Percentiles rank a stretch among this genome's conserved stretches.
Conservation (phyloP, 805 yeast genomes). For the Nematodospora valgi region DNA sequence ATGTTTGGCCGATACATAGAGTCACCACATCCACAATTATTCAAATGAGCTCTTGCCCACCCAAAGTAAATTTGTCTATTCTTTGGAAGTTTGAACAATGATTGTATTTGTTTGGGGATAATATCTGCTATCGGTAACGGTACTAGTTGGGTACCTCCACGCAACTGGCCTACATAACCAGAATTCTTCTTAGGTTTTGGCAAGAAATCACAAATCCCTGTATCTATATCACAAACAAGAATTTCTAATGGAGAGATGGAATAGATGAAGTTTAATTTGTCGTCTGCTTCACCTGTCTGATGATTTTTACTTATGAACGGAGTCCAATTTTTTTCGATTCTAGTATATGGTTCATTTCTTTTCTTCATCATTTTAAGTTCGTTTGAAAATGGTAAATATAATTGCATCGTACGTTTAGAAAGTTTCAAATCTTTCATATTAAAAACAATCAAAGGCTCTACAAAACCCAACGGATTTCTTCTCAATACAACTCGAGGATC, state of each 20-base stretch:
- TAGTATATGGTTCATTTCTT: constrained; percentile 8
- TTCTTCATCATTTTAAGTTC: constrained; percentile 20
- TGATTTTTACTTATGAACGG: constrained; percentile 26
- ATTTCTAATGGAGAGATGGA: constrained; percentile 27
- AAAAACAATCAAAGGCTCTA: constrained; percentile 27
- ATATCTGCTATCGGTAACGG: constrained; percentile 14
- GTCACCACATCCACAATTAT: constrained; percentile 38
- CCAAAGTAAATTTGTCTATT: constrained; percentile 37
- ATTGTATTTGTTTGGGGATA: constrained; percentile 12
- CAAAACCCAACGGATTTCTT: constrained; percentile 20
- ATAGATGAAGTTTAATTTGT: constrained; percentile 20
- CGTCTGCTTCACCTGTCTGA: background rate
- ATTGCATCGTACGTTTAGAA: constrained; percentile 25
- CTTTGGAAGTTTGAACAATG: constrained; percentile 13
- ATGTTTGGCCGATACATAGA: constrained; percentile 39
- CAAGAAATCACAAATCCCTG: constrained; percentile 24
- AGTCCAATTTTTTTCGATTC: constrained; percentile 38
- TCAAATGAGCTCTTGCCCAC: constrained; percentile 38
- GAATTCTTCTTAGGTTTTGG: constrained; percentile 17
- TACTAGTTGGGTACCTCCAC: constrained; percentile 37
- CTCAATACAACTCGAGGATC: constrained; percentile 24
- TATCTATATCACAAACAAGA: constrained; percentile 24
- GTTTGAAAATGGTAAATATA: constrained; percentile 26
- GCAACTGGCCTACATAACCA: constrained; percentile 26
- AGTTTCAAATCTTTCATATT: constrained; percentile 9